Conservation (phyloP, 2,329 filamentous ascomycete species). For the Didymella pomorum region DNA sequence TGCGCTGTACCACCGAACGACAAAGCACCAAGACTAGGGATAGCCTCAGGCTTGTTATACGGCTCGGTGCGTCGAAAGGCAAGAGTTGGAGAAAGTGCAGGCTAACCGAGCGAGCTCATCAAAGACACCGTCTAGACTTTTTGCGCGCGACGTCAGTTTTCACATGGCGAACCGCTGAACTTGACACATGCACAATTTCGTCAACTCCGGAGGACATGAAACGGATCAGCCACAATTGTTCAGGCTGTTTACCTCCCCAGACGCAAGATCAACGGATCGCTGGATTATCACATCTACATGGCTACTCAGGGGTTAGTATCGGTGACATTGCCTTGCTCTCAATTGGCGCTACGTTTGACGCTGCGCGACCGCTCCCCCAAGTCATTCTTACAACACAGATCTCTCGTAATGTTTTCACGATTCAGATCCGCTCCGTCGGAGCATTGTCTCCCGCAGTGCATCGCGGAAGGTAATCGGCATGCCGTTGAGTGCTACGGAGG, state of each 20-base stretch:
- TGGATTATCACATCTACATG: conserved; percentile 4
- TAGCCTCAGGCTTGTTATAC: background rate
- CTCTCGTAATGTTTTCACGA: background rate
- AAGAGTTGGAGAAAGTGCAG: conserved; percentile 1
- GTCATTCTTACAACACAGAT: background rate
- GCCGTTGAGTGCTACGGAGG: conserved; percentile 9
- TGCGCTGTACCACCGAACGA: conserved; percentile 10
- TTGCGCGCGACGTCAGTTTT: conserved; percentile 2
- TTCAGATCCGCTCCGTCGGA: conserved; percentile 3
- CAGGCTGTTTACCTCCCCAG: conserved; percentile 13
- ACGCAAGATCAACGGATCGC: conserved; percentile 21
- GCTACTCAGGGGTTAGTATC: conserved; percentile 17
- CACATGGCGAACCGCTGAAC: conserved; percentile 7
- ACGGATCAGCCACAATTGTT: conserved; percentile 17
- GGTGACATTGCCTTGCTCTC: conserved; percentile 13
- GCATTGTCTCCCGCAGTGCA: conserved; percentile 11
- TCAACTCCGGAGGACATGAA: conserved; percentile 16
- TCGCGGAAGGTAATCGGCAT: conserved; percentile 10
- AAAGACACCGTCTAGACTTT: conserved; percentile 6
- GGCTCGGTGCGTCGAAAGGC: background rate
- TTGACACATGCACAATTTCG: conserved; percentile 18
- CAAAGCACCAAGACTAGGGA: background rate
- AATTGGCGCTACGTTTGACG: conserved; percentile 1
- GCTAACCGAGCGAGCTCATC: conserved; percentile 7
- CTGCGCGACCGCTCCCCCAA: background rate